A percentile compares a stretch with the other conserved stretches of the same genome.
Conservation (phyloP, 257 asterid species). For the Gardenia jasminoides region DNA sequence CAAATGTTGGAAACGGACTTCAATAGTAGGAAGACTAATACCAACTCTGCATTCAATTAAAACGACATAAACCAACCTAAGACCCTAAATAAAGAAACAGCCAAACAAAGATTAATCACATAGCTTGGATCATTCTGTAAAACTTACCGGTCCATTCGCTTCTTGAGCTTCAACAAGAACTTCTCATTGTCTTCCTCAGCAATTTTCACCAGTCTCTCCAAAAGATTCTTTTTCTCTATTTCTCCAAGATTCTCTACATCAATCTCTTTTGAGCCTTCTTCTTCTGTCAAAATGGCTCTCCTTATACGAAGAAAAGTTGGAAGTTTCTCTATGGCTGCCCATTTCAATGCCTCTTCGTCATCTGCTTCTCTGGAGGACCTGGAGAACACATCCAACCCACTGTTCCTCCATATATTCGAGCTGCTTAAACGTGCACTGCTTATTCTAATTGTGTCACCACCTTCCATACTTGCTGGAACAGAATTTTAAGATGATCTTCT, state of each 20-base stretch:
- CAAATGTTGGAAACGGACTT: conserved; percentile 37
- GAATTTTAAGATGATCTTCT: not conserved
- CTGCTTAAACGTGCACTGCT: too few relatives aligned
- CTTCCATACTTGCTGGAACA: conserved; percentile 18
- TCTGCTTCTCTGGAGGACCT: conserved; percentile 27
- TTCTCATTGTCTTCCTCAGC: conserved; percentile 37
- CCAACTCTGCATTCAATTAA: conserved; percentile 30
- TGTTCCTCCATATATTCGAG: conserved; percentile 28
- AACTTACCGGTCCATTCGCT: conserved; percentile 30
- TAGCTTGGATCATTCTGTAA: not conserved
- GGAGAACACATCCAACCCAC: conserved; percentile 26
- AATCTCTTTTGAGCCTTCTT: conserved; percentile 28
- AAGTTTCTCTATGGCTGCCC: conserved; percentile 40
- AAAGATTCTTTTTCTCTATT: conserved; percentile 23
- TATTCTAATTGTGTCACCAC: conserved; percentile 11
- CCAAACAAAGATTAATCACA: not conserved
- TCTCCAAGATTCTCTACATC: conserved; percentile 33
- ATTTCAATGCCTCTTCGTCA: conserved; percentile 36
- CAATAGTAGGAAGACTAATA: conserved; percentile 34
- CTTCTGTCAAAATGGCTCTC: conserved; percentile 30
- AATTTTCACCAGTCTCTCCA: conserved; percentile 28
- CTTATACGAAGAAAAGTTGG: conserved; percentile 33
- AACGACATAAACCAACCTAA: not conserved
- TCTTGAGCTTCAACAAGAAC: conserved; percentile 34
- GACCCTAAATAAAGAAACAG: not conserved